Evolutionary conservation across 106 monocot species (phyloP).

Genomic region (Dendrobium catenatum): DNA sequence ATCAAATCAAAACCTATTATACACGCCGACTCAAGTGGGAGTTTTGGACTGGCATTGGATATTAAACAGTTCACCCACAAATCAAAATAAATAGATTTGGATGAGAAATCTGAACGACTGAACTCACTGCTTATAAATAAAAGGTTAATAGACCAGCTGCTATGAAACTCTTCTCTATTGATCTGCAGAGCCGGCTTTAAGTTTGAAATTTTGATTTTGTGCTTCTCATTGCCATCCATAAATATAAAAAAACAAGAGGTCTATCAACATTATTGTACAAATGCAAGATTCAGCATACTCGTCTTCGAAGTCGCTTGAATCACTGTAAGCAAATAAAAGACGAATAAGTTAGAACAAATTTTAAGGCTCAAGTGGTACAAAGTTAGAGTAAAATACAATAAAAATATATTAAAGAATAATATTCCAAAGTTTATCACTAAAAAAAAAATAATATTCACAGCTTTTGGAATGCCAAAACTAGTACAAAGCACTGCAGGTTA

Average conservation of each 20-base stretch:
- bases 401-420: not conserved
- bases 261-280: slow-evolving; percentile 25
- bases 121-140: not conserved
- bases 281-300: slow-evolving; percentile 27
- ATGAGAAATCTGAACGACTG: not conserved
- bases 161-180: not conserved
- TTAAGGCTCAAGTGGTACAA: not conserved
- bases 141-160: not conserved
- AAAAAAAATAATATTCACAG: not conserved
- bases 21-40: not conserved
- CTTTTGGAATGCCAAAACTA: not conserved
- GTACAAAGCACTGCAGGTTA: too few species aligned
- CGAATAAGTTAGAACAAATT: not conserved
- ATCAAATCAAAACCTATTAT: too few species aligned
- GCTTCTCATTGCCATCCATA: not conserved
- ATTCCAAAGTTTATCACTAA: not conserved
- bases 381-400: not conserved
- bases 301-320: slow-evolving; percentile 30
- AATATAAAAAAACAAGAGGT: slow-evolving; percentile 5
- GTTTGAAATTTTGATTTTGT: not conserved
- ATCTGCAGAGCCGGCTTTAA: not conserved
- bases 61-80: not conserved
- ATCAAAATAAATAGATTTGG: not conserved
- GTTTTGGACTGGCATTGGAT: not conserved
- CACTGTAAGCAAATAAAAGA: slow-evolving; percentile 17